Conservation (phyloP, 179 eudicot genomes). For the Heliamphora pulchella region DNA sequence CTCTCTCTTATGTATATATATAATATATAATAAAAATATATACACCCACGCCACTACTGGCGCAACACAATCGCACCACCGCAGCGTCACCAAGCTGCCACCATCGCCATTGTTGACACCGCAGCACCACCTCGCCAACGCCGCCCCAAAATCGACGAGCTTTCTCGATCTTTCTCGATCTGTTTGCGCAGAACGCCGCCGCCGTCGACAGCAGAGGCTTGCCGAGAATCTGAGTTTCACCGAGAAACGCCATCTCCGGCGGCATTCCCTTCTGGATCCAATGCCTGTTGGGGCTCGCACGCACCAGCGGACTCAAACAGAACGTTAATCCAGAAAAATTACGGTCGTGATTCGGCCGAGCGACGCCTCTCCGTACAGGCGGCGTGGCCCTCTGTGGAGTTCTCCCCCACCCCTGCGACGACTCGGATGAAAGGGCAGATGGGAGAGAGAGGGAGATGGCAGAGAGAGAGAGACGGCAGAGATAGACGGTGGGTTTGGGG, state of each 20-base stretch:
- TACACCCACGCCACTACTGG: too few species aligned
- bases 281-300: constrained; percentile 53
- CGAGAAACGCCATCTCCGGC: constrained; percentile 35
- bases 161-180: constrained; percentile 46
- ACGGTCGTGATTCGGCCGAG: constrained; percentile 26
- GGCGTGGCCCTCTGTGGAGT: constrained; percentile 34
- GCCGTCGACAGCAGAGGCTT: constrained; percentile 40
- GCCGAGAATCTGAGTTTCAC: constrained; percentile 48
- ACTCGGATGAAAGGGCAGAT: constrained; percentile 20
- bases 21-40: too few species aligned
- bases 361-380: constrained; percentile 25
- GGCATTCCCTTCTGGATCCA: constrained; percentile 41
- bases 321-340: constrained; percentile 44
- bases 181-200: constrained; percentile 56
- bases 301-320: constrained; percentile 75
- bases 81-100: too few species aligned
- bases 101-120: too few species aligned
- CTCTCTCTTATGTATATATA: too few species aligned
- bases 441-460: too few species aligned
- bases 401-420: constrained; percentile 32
- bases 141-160: constrained; percentile 65
- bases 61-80: too few species aligned
- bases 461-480: too few species aligned
- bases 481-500: too few species aligned
- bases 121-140: too few species aligned